phyloP scores from a whole-genome alignment of 345 rosid genomes.

The Populus tremula region DNA sequence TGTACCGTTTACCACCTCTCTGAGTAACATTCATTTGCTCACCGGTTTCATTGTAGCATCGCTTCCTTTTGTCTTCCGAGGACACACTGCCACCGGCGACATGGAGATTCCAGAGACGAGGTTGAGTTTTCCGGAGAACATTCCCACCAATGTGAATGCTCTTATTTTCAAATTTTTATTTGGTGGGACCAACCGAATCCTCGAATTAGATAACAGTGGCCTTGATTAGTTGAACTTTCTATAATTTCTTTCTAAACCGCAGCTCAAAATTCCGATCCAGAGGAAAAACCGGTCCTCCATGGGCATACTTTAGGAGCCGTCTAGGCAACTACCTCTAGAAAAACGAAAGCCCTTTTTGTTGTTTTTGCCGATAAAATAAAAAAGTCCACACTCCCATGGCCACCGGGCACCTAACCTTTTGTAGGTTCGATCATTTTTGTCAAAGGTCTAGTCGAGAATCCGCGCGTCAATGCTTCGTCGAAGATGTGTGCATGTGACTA shows the following conservation, averaged over 20 bases:
- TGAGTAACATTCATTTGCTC: too few relatives aligned
- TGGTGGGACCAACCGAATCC: constrained; percentile 14
- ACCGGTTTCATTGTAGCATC: background rate
- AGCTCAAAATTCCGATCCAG: background rate
- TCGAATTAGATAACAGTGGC: background rate
- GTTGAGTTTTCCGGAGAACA: too few relatives aligned
- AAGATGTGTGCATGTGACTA: too few relatives aligned
- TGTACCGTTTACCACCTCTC: too few relatives aligned
- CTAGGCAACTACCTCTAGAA: background rate
- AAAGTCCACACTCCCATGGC: background rate
- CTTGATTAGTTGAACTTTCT: background rate
- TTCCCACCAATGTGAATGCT: constrained; percentile 6
- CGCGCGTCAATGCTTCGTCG: background rate
- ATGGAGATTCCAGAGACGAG: too few relatives aligned
- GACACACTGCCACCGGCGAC: too few relatives aligned
- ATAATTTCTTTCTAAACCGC: background rate
- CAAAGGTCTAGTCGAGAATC: background rate
- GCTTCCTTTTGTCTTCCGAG: background rate
- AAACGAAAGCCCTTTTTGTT: background rate
- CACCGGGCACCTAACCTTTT: background rate
- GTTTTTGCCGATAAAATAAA: too few relatives aligned
- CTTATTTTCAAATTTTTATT: background rate
- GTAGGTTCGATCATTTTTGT: background rate
- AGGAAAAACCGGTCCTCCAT: background rate
- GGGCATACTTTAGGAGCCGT: background rate